A percentile compares a stretch with the other conserved stretches of the same genome.
phyloP scores from a whole-genome alignment of 2,329 filamentous ascomycete genomes.

The Alternaria sp. region DNA sequence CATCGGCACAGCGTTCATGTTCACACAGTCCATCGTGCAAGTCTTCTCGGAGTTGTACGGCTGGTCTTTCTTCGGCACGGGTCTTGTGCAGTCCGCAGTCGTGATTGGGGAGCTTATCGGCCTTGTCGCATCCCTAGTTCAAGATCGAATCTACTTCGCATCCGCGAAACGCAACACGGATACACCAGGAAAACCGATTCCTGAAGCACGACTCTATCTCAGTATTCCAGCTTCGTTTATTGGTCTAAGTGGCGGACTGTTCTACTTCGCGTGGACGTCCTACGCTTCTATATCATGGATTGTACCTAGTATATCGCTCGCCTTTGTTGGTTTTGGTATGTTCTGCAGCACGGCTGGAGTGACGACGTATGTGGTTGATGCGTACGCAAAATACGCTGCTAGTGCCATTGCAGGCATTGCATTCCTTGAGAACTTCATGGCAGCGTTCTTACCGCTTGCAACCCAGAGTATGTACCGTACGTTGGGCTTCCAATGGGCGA shows the following conservation, averaged over 20 bases:
- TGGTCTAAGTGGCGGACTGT: constrained; percentile 59
- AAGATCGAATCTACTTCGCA: constrained; percentile 52
- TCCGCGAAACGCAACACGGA: constrained; percentile 53
- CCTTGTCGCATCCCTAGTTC: constrained; percentile 46
- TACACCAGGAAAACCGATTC: constrained; percentile 51
- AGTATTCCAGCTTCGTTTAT: constrained; percentile 55
- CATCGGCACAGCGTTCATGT: constrained; percentile 59
- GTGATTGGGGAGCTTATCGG: constrained; percentile 58
- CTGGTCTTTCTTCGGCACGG: constrained; percentile 53
- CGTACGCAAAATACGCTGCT: constrained; percentile 60
- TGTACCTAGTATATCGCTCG: constrained; percentile 57
- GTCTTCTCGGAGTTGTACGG: constrained; percentile 53
- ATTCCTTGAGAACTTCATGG: constrained; percentile 59
- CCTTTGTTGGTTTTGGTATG: constrained; percentile 60
- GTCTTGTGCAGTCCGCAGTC: constrained; percentile 57
- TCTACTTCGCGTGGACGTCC: constrained; percentile 61
- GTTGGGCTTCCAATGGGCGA: constrained; percentile 61
- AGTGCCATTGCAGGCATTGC: constrained; percentile 60
- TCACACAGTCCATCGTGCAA: constrained; percentile 58
- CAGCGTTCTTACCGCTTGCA: constrained; percentile 59
- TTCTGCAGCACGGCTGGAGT: constrained; percentile 57
- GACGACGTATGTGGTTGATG: constrained; percentile 60
- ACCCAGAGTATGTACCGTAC: constrained; percentile 58
- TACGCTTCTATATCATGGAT: constrained; percentile 57
- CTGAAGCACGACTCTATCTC: constrained; percentile 58